Conservation (phyloP, 2,329 filamentous ascomycete genomes). For the Pseudogymnoascus pannorum region DNA sequence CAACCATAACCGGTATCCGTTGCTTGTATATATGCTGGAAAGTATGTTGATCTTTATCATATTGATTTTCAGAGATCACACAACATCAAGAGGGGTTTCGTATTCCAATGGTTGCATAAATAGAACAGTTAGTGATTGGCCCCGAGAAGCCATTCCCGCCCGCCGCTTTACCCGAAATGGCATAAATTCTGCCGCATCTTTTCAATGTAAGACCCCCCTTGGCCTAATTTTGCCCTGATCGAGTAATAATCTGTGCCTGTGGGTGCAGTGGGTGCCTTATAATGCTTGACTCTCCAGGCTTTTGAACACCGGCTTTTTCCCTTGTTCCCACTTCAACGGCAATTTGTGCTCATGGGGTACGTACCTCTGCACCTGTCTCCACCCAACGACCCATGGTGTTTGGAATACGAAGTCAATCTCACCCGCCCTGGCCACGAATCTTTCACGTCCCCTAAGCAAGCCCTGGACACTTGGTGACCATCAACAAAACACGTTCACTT, state of each 20-base stretch:
- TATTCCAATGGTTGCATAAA: conserved; percentile 4
- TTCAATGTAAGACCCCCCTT: not conserved
- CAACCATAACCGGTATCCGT: not conserved
- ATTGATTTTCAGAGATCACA: not conserved
- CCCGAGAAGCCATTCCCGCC: conserved; percentile 1
- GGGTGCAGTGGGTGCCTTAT: not conserved
- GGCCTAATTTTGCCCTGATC: not conserved
- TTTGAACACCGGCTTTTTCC: not conserved
- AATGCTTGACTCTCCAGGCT: not conserved
- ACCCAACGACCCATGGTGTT: not conserved
- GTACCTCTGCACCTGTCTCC: not conserved
- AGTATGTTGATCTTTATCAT: conserved; percentile 4
- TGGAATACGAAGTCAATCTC: conserved; percentile 8
- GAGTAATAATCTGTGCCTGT: not conserved
- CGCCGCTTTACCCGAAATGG: not conserved
- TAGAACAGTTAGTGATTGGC: conserved; percentile 2
- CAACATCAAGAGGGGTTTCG: not conserved
- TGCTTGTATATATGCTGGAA: not conserved
- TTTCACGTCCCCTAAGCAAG: not conserved
- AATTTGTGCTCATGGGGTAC: not conserved
- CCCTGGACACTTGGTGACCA: not conserved
- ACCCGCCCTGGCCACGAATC: not conserved
- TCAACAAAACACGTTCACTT: conserved; percentile 7
- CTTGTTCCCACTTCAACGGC: not conserved
- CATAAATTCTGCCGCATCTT: conserved; percentile 1